Base-by-base conservation (phyloP, 2,329 filamentous ascomycete species). In the Periconia sp. region DNA sequence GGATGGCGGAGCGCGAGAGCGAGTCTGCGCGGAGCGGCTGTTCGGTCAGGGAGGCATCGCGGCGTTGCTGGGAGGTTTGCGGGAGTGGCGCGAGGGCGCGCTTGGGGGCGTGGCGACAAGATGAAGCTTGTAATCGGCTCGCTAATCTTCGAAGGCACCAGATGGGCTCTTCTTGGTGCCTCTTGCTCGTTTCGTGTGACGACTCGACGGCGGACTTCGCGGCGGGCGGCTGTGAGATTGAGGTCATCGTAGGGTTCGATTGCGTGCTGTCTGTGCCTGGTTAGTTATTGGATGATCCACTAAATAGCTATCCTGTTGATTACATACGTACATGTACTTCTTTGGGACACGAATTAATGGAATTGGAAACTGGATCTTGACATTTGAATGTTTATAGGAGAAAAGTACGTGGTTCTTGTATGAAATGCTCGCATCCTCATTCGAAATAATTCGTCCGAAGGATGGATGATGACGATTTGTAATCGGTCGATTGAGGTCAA, bases 1-100 rank as follows among this genome's bases (percentile, higher is more conserved):
- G 20, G 2, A 58, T 27, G 2, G 59, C 57, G 1, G 60, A 61
- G 13, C 49, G 30, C 20, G 58, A 58, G 13, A 68, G 59, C 31
- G 47, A 47, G 3, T 53, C 49, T 6, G 56, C 55, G 44, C 70
- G 63, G 44, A 70, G 43, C 0, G 67, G 58, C 40, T 47, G 37
- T 48, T 74, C 71, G 30, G 45, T 59, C 52, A 71, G 45, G n/a
- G 69, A 70, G 55, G 65, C 64, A 56, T 68, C 60, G 45, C 71
- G 69, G 37, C 70, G 70, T 19, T 62, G 65, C 31, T 63, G 62
- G 2, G 66, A 64, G 6, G 65, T 60, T 37, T 53, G 55, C 9
- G 65, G 57, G 13, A 69, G 43, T 10, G 53, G 54, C 35, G 59
- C 50, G 44, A 65, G 65, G 41, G 55, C 59, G 40, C 54, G 55